Base-by-base conservation (phyloP, 2,329 filamentous ascomycete species). In the Pleoardoris graminearum region DNA sequence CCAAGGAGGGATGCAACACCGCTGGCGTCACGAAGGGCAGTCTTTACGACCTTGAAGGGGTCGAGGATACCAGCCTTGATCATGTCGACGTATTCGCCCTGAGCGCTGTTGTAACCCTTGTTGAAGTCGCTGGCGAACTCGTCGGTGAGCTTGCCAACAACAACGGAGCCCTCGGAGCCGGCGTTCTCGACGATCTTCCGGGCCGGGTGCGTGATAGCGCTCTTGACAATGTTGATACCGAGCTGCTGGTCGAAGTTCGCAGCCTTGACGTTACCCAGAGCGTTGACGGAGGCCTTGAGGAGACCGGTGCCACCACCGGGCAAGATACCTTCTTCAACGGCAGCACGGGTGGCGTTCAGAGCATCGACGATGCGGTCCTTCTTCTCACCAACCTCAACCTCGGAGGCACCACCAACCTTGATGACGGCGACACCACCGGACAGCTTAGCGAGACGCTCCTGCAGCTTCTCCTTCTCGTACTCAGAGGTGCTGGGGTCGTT, bases 391-490 rank as follows among this genome's bases (percentile, higher is more conserved):
- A 99, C 94, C 84, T 99, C 94, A 62, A 99, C 93, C 80, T 99
- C 94, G 60, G 93, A 97, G 60, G 92, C 85, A 76, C 94, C 94
- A 69, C 94, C 94, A 60, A 99, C 94, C 85, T 96, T 97, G 85
- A 99, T 97, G 79, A 99, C 94, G 68, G 94, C 94, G 68, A 99
- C 94, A 84, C 94, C 94, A 61, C 94, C 94, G 64, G 94, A 97
- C 65, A 99, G 90, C 87, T 99, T 99, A 67, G 94, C 94, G 57
- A 99, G 90, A 80, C 94, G 94, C 84, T 99, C 94, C 82, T 97
- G 94, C 62, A 99, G 90, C 87, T 99, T 99, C 89, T 99, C 94
- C 86, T 97, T 97, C 86, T 99, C 94, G 80, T 99, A 99, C 73
- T 99, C 94, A 43, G 92, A 97, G 61, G 94, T 99, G 67, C 85